Base-by-base conservation (phyloP, 768 basidiomycete genomes). In the Infundibulicybe gibba region DNA sequence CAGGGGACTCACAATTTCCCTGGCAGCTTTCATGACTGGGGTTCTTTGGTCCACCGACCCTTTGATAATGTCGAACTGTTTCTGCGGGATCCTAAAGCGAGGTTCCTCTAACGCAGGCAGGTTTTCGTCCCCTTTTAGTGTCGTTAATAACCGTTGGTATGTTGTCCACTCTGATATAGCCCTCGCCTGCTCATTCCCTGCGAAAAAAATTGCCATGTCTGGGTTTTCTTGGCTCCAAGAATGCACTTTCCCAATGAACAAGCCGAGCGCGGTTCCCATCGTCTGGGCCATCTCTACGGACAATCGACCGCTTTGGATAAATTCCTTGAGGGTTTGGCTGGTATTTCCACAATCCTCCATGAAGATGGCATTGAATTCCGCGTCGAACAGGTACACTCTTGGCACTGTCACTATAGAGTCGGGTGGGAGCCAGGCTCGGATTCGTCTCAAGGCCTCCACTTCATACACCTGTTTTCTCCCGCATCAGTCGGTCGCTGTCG, bases 211-310 rank as follows among this genome's bases (percentile, higher is more conserved):
- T 33, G 71, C 49, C 35, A 74, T 56, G 2, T 45, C 44, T 13
- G 50, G 50, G 9, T 61, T 43, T 17, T 54, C 53, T n/a, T 61
- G 55, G 31, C 76, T 69, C 74, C 75, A 76, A 6, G 51, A 49
- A 54, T 87, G 85, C 47, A 86, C 42, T 14, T 53, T 53, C 3
- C 66, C 70, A n/a, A 85, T 62, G 62, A 85, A 87, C 42, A 59
- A 54, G 3, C 85, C 84, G 1, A 86, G 61, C 3, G 67, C 74
- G 9, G 54, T 43, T 6, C 84, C 85, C 32, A 86, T 79, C 20
- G 70, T 58, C 33, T 60, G 54, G 2, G 70, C 72, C 21, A 68
- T 41, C 11, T 47, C 52, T 3, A 61, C 35, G 1, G 66, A 51
- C 5, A 65, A 63, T 12, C 49, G 52, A 25, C 69, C 68, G 25